Evolutionary conservation across 257 asterid genomes (phyloP), one percentile per base, ranked within the genome.

Genomic region (Ilex aquifolium): DNA sequence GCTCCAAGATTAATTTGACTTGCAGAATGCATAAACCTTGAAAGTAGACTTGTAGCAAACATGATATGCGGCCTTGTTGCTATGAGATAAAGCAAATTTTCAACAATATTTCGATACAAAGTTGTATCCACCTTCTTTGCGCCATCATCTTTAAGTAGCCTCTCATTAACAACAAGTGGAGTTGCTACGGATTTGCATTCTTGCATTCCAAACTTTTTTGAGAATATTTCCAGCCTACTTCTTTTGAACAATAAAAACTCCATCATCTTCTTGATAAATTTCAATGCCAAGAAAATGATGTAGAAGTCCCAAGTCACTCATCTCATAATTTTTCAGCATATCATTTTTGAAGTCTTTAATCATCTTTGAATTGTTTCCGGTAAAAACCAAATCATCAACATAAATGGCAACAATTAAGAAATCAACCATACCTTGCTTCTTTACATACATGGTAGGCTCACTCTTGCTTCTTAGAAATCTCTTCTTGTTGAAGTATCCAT

Each of bases 1-100:
- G 7, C 40, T 36, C 7, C 63, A 65, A 44, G 49, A 56, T 57
- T 56, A 27, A 58, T 3, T 32, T 66, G 7, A 13, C 27, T 21
- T 13, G 15, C 53, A 13, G 11, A 14, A 4, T 57, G 49, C 57
- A 65, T 16, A 32, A 11, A 44, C n/a, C 75, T 46, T 15, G 44
- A 49, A 14, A 61, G 39, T 32, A 61, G 48, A 15, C 56, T 67
- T 51, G 69, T 14, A 49, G 31, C 49, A 29, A 7, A 60, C 60
- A 62, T 51, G 17, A 51, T 51, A 32, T 67, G 29, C 0, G 53
- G 39, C 6, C 59, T 59, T 17, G 29, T 58, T 2, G 74, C 14
- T 29, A 60, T 67, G 10, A 68, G 58, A 64, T 63, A 62, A 10
- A 49, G 29, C 17, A 67, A 54, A 44, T 50, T 67, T n/a, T 59